Conservation (phyloP, 805 yeast genomes). For the Millerozyma acaciae region DNA sequence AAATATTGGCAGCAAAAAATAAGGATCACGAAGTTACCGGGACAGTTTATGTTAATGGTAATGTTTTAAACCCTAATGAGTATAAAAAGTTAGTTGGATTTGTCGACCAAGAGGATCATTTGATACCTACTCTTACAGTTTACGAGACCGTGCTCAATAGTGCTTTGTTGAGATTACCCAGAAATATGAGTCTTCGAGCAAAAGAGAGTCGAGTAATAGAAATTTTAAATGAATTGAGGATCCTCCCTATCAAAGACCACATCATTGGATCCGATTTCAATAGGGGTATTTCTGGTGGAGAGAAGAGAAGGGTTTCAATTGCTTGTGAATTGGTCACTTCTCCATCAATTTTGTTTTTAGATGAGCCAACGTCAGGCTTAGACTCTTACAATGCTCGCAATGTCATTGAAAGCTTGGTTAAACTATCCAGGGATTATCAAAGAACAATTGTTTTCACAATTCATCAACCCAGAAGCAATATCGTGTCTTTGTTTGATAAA, state of each 20-base stretch:
- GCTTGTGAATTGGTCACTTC: slow-evolving; percentile 72
- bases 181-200: slow-evolving; percentile 65
- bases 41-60: slow-evolving; percentile 74
- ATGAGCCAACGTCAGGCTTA: slow-evolving; percentile 92
- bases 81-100: slow-evolving; percentile 77
- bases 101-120: slow-evolving; percentile 92
- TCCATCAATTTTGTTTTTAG: slow-evolving; percentile 69
- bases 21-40: slow-evolving; percentile 73
- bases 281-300: slow-evolving; percentile 72
- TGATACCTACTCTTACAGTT: slow-evolving; percentile 90
- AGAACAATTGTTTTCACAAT: slow-evolving; percentile 91
- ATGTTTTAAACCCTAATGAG: slow-evolving; percentile 35
- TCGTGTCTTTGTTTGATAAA: slow-evolving; percentile 86
- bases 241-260: slow-evolving; percentile 75
- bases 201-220: slow-evolving; percentile 80
- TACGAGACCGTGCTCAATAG: slow-evolving; percentile 92
- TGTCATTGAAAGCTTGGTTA: slow-evolving; percentile 80
- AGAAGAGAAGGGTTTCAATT: slow-evolving; percentile 77
- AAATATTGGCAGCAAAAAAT: slow-evolving; percentile 83
- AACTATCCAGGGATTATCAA: slow-evolving; percentile 72
- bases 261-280: slow-evolving; percentile 85
- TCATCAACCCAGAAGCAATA: slow-evolving; percentile 96
- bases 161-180: slow-evolving; percentile 84
- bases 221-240: slow-evolving; percentile 81
- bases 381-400: slow-evolving; percentile 92